Evolutionary conservation across 2,329 filamentous ascomycete species (phyloP), one percentile per base, ranked within the genome.

Genomic region (Rhynchosporium secalis): DNA sequence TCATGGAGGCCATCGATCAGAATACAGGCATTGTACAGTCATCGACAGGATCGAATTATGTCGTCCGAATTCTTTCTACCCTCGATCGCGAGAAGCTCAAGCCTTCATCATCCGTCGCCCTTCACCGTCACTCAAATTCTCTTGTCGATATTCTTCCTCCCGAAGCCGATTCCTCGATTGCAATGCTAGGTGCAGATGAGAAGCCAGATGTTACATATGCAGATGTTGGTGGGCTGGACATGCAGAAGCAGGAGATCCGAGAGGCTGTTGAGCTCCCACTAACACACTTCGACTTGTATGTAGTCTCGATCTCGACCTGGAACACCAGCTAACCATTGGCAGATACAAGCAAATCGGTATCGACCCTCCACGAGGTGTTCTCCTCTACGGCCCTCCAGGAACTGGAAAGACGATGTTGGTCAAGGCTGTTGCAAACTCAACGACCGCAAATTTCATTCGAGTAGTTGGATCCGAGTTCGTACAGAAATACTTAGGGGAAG

Each of bases 1-100:
- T 99, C 76, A 99, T 99, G 95, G 95, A 99, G 79, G 95, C 95
- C 61, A 99, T 99, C 75, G 95, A 99, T 77, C 95, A 99, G 79
- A 99, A 97, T 78, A 99, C 95, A 68, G 95, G 95, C 62, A 99
- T 99, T 70, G 95, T 99, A 66, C 95, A 99, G 78, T 98, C 94
- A 56, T 97, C 92, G 67, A 99, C 95, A 40, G 95, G 95, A 60
- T 97, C 93, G 60, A 99, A 99, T 83, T 99, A 99, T 76, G 95
- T 98, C 74, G 95, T 99, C 71, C 92, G 95, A 65, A 97, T 99
- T 72, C 88, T 99, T 65, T 98, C 95, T 48, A 99, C 95, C 4
- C 91, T 99, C 75, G 95, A 99, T 78, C 94, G 95, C 75, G 95
- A 99, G 80, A 88, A 96, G 76, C 88, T 99, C 74, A 99, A 99